A percentile compares a stretch with the other conserved stretches of the same genome.
Conservation (phyloP, 306 rosid species). For the Cucumis melo region DNA sequence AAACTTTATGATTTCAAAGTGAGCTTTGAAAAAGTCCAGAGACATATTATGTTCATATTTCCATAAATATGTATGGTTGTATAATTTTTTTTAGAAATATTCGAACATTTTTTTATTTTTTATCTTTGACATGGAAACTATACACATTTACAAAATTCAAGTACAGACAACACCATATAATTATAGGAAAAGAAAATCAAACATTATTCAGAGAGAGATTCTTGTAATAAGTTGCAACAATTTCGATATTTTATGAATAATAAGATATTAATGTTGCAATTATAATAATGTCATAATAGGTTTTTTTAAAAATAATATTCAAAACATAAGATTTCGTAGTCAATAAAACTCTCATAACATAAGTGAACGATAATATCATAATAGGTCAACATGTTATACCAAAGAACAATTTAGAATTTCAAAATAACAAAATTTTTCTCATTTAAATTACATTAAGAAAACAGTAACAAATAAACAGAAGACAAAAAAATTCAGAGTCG, state of each 20-base stretch:
- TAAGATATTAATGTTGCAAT: not conserved
- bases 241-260: not conserved
- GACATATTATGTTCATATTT: too few species aligned
- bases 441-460: not conserved
- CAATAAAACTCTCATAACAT: too few species aligned
- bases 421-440: not conserved
- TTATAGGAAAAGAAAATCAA: not conserved
- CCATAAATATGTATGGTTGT: too few species aligned
- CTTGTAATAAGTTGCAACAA: not conserved
- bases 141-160: not conserved
- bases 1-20: too few species aligned
- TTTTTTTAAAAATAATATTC: too few species aligned
- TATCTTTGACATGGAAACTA: not conserved
- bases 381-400: not conserved
- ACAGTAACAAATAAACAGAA: not conserved
- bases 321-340: too few species aligned
- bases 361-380: not conserved
- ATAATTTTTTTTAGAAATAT: too few species aligned
- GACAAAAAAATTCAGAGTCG: not conserved
- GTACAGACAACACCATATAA: not conserved
- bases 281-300: not conserved
- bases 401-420: not conserved
- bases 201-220: not conserved
- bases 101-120: too few species aligned
- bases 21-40: too few species aligned